phyloP scores from a whole-genome alignment of 345 rosid genomes.

The Linum trigynum region DNA sequence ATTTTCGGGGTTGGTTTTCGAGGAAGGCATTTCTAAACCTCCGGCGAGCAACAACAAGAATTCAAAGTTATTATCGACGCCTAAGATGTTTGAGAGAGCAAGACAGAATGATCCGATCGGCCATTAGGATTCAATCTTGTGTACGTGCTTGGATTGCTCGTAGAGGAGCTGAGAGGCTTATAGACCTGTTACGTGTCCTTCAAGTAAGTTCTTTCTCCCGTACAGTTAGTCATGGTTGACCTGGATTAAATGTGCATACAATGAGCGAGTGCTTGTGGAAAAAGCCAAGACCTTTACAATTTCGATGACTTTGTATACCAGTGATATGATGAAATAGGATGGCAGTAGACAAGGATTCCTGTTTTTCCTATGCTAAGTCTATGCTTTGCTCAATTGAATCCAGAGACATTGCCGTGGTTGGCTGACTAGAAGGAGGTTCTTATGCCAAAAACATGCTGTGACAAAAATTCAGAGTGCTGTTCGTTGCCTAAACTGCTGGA shows the following conservation, averaged over 20 bases:
- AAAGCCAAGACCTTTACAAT: neutral
- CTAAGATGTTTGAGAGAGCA: constrained; percentile 24
- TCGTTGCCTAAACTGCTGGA: constrained; percentile 31
- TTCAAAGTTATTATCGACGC: constrained; percentile 30
- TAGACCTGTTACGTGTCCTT: constrained; percentile 28
- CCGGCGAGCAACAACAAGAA: constrained; percentile 31
- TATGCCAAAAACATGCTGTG: constrained; percentile 35
- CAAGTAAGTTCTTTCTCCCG: constrained; percentile 41
- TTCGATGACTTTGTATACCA: neutral
- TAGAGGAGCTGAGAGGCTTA: constrained; percentile 21
- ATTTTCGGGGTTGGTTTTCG: constrained; percentile 34
- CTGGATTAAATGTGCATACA: neutral
- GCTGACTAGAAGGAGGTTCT: constrained; percentile 44
- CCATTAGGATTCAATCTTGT: constrained; percentile 49
- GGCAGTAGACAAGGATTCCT: neutral
- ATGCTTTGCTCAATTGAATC: constrained; percentile 12
- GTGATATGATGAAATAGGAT: neutral
- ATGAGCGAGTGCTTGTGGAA: neutral
- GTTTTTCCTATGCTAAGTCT: neutral
- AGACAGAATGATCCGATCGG: constrained; percentile 32
- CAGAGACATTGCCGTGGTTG: constrained; percentile 58
- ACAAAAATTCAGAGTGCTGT: constrained; percentile 50
- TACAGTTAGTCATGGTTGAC: neutral
- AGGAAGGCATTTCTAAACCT: constrained; percentile 33
- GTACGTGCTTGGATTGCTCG: constrained; percentile 52